These are phyloP conservation scores for Cicer judaicum DNA, from an alignment of 306 rosid genomes.

Conservation along the genomic window DNA sequence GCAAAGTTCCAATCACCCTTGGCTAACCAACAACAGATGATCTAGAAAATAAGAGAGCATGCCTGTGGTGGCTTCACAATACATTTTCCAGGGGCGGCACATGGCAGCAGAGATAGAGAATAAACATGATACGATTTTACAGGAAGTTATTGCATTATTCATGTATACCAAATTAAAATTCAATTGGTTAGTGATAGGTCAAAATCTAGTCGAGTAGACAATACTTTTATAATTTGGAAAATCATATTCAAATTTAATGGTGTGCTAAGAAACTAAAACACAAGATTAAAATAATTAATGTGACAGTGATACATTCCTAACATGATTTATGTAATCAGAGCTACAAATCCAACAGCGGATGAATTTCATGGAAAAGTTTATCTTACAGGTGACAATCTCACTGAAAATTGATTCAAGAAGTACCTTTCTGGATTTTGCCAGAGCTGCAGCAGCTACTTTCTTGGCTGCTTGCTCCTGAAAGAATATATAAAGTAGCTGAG, in stretches of 20 bases:
- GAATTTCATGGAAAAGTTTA: background rate
- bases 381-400: background rate
- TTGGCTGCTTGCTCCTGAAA: slow-evolving; percentile 76
- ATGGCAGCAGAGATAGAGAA: background rate
- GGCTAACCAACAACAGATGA: background rate
- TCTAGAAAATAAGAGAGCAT: background rate
- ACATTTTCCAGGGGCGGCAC: background rate
- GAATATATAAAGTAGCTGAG: background rate
- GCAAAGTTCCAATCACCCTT: background rate
- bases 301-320: background rate
- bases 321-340: background rate
- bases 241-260: background rate
- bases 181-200: background rate
- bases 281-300: background rate
- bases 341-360: background rate
- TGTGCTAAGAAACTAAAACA: background rate
- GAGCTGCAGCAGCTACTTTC: slow-evolving; percentile 59
- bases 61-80: background rate
- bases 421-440: slow-evolving; percentile 64
- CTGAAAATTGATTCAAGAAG: background rate
- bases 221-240: slow-evolving; percentile 10
- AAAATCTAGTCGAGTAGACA: slow-evolving; percentile 36
- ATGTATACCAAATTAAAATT: background rate
- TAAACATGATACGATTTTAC: background rate
- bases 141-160: background rate